Percentiles rank a stretch among this genome's conserved stretches.
These are phyloP conservation scores for Lactarius psammicola DNA, from an alignment of 768 basidiomycete genomes.

Conservation along the genomic window DNA sequence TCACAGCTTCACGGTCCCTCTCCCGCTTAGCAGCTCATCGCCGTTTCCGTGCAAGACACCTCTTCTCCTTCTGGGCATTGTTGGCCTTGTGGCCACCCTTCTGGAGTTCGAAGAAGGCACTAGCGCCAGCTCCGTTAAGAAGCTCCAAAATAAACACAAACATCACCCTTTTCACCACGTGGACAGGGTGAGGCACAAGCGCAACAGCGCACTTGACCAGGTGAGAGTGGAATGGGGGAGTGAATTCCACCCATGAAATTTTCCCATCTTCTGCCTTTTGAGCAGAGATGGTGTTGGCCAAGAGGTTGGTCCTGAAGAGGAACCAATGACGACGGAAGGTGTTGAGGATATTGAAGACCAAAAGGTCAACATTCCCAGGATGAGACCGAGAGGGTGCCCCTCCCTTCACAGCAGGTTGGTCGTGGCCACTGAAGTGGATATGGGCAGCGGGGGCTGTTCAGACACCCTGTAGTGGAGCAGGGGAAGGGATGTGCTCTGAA, in stretches of 20 bases:
- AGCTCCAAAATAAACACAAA: neutral
- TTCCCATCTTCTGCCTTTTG: neutral
- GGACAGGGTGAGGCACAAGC: neutral
- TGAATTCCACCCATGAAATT: neutral
- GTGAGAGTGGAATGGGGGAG: neutral
- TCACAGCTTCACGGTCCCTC: neutral
- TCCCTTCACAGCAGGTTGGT: no score
- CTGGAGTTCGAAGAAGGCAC: neutral
- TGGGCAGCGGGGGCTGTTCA: no score
- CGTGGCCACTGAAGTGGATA: no score
- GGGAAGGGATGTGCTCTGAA: no score
- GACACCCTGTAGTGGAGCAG: no score
- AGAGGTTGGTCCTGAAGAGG: neutral
- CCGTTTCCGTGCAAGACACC: neutral
- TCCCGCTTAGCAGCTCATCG: neutral
- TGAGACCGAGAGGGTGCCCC: no score
- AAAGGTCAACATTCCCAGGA: no score
- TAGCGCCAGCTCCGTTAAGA: neutral
- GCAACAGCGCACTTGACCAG: conserved; percentile 2
- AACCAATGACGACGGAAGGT: no score
- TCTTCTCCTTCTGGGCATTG: conserved; percentile 2
- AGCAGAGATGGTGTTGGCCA: neutral
- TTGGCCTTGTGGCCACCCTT: conserved; percentile 4
- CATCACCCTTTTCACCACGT: neutral
- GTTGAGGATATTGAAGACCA: no score